Base-by-base conservation (phyloP, 1,139 yeast genomes). In the Saccharomyces hybrid region DNA sequence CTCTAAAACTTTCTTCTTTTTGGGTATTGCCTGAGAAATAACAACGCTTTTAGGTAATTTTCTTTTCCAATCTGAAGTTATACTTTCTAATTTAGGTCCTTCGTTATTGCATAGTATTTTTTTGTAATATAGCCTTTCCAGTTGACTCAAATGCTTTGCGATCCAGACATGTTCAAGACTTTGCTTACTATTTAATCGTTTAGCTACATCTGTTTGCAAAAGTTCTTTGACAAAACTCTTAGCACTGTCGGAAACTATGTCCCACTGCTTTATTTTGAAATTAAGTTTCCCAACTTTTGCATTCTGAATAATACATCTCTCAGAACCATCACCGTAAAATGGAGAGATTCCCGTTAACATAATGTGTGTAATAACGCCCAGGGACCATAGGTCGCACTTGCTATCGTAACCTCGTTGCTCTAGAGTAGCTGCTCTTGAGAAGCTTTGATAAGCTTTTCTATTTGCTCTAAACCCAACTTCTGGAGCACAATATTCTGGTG, bases 401-500 rank as follows among this genome's bases (percentile, higher is more conserved):
- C 68, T 71, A 53, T 75, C 78, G 61, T 82, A 83, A 0, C 84
- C 82, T 25, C 59, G 55, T 16, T 57, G 62, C 5, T 63, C 66
- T 14, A 64, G 38, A 3, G 70, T 64, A 2, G 69, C 66, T 5
- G 68, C 64, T 30, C 69, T 57, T 5, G 68, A 63, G 49, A 66
- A 66, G 9, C 56, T 52, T 46, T 64, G 59, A 52, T 65, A 63
- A 4, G 61, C 34, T 31, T 31, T 31, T 53, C 67, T 56, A 54
- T 63, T 65, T 38, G 66, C 70, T 52, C 66, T 72, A 56, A 79
- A 73, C 0, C 82, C 79, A 20, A 80, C 81, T 58, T 84, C 88
- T 0, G 88, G 88, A 0, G 88, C 88, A 55, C 83, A 78, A 61
- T 83, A 83, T 62, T 83, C 88, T 0, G 84, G 81, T 0, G 88